Percentiles rank a stretch among this genome's conserved stretches.
These are phyloP conservation scores for Deinandra increscens DNA, from an alignment of 129 eudicot genomes.

Conservation along the genomic window DNA sequence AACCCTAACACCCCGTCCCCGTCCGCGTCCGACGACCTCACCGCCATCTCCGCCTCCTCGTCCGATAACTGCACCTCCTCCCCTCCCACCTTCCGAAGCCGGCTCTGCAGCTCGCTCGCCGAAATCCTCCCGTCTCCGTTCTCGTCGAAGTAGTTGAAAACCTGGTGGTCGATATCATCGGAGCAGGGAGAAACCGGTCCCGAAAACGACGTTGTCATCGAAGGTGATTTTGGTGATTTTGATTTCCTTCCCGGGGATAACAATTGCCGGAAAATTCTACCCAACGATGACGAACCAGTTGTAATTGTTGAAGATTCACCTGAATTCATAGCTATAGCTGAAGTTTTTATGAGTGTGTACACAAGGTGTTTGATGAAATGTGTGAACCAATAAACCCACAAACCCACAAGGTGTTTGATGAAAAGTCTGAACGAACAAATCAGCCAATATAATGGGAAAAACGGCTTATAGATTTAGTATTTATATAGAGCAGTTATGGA, in stretches of 20 bases:
- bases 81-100: slow-evolving; percentile 27
- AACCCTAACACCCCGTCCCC: slow-evolving; percentile 46
- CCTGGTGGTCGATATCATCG: slow-evolving; percentile 30
- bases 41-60: slow-evolving; percentile 47
- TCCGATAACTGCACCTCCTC: slow-evolving; percentile 26
- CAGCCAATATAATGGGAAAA: background rate
- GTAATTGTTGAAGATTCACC: background rate
- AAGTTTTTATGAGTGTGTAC: background rate
- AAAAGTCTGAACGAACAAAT: too few relatives aligned
- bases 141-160: slow-evolving; percentile 51
- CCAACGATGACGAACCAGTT: background rate
- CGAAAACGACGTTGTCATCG: background rate
- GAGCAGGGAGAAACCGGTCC: background rate
- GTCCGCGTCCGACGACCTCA: slow-evolving; percentile 35
- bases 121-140: slow-evolving; percentile 52
- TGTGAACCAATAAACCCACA: too few relatives aligned
- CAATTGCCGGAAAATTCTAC: slow-evolving; percentile 15
- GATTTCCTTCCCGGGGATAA: slow-evolving; percentile 16
- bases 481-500: too few relatives aligned
- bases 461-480: too few relatives aligned
- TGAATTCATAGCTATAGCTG: background rate
- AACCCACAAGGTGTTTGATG: background rate
- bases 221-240: slow-evolving; percentile 15
- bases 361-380: slow-evolving; percentile 27
- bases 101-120: slow-evolving; percentile 30